Evolutionary conservation across 2,329 filamentous ascomycete genomes (phyloP).

Genomic region (Trichoderma breve): DNA sequence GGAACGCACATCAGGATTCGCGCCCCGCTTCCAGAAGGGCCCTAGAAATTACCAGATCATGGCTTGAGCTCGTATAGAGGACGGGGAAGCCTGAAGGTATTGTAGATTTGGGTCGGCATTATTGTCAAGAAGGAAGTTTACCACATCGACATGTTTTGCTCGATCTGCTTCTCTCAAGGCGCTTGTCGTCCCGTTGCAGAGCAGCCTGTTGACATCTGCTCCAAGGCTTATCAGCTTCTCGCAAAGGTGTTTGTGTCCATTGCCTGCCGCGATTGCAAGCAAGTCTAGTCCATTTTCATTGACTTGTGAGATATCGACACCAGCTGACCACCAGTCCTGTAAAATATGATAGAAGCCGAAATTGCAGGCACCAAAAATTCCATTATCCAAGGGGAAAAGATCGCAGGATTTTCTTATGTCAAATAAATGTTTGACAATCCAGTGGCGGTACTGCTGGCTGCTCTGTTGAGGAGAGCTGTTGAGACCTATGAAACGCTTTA

Average conservation of each 20-base stretch:
- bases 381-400: not conserved
- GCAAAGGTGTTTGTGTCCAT: not conserved
- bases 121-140: not conserved
- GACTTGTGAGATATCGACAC: not conserved
- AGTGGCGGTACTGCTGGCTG: not conserved
- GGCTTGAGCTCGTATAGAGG: too few species aligned
- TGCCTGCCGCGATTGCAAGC: not conserved
- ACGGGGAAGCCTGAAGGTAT: too few species aligned
- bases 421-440: not conserved
- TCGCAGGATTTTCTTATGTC: too few species aligned
- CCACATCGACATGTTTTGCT: fast-evolving
- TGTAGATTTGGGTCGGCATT: not conserved
- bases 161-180: fast-evolving
- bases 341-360: not conserved
- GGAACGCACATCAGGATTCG: not conserved
- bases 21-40: not conserved
- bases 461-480: not conserved
- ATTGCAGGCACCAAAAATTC: not conserved
- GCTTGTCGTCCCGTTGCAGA: fast-evolving
- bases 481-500: not conserved
- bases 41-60: not conserved
- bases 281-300: not conserved
- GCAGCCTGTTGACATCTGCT: not conserved
- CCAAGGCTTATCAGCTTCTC: not conserved
- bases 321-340: not conserved